These are phyloP conservation scores for Xylogone sp. DNA, from an alignment of 2,329 filamentous ascomycete genomes.

Conservation along the genomic window DNA sequence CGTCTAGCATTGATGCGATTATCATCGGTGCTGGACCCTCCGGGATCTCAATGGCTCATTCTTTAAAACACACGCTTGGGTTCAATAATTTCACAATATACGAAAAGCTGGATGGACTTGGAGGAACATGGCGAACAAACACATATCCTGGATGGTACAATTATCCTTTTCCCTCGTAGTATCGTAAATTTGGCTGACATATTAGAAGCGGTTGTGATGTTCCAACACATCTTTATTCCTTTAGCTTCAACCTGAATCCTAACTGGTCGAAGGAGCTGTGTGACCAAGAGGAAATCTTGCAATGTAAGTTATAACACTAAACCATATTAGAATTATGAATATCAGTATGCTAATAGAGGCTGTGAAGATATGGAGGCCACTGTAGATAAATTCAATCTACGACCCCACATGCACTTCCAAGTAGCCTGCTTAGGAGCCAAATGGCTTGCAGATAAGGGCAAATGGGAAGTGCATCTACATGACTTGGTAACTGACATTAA, in stretches of 20 bases:
- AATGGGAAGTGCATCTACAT: slow-evolving; percentile 25
- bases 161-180: neutral
- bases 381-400: slow-evolving; percentile 28
- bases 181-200: slow-evolving; percentile 1
- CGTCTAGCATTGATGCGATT: slow-evolving; percentile 16
- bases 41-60: slow-evolving; percentile 30
- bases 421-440: slow-evolving; percentile 19
- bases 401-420: slow-evolving; percentile 19
- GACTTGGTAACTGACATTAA: slow-evolving; percentile 19
- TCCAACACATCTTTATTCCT: slow-evolving; percentile 37
- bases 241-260: slow-evolving; percentile 37
- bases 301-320: slow-evolving; percentile 6
- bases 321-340: neutral
- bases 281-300: slow-evolving; percentile 32
- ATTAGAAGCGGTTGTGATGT: slow-evolving; percentile 23
- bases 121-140: slow-evolving; percentile 29
- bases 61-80: slow-evolving; percentile 26
- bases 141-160: slow-evolving; percentile 25
- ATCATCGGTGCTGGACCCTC: slow-evolving; percentile 31
- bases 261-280: slow-evolving; percentile 33
- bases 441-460: slow-evolving; percentile 17
- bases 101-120: slow-evolving; percentile 27
- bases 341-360: neutral
- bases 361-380: slow-evolving; percentile 24
- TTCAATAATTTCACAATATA: slow-evolving; percentile 29